Percentiles rank a stretch among this genome's conserved stretches.
Conservation (phyloP, 108 stramenopile species). For the Fistulifera solaris region DNA sequence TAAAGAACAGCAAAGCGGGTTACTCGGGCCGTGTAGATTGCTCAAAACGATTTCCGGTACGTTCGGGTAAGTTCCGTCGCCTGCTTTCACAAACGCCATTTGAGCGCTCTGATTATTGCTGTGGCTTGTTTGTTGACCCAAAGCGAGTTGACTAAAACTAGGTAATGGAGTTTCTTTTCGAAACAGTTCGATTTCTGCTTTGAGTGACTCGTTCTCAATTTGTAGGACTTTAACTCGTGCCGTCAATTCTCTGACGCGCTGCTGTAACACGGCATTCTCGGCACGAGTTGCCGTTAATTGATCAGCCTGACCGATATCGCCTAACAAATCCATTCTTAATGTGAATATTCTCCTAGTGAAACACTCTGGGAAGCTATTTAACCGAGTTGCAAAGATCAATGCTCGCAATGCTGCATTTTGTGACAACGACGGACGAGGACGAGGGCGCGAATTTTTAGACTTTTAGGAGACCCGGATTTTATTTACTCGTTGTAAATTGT, state of each 20-base stretch:
- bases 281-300: slow-evolving; percentile 68
- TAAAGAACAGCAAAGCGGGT: slow-evolving; percentile 58
- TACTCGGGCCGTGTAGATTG: slow-evolving; percentile 46
- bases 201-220: slow-evolving; percentile 55
- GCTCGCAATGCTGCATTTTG: no score
- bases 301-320: slow-evolving; percentile 62
- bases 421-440: no score
- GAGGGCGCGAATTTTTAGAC: no score
- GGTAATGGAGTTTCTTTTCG: slow-evolving; percentile 33
- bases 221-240: slow-evolving; percentile 37
- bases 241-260: slow-evolving; percentile 56
- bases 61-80: slow-evolving; percentile 47
- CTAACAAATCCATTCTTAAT: slow-evolving; percentile 78
- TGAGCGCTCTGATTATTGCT: neutral
- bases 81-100: slow-evolving; percentile 50
- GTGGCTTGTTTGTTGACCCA: slow-evolving; percentile 1
- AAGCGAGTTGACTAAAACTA: slow-evolving; percentile 8
- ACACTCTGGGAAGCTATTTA: no score
- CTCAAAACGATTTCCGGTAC: slow-evolving; percentile 34
- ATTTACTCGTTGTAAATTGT: no score
- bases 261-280: slow-evolving; percentile 65
- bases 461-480: no score
- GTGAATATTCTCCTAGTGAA: neutral
- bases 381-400: no score
- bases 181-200: slow-evolving; percentile 74